Percentiles rank a stretch among this genome's conserved stretches.
These are phyloP conservation scores for Thraustotheca clavata DNA, from an alignment of 352 stramenopile species.

Conservation along the genomic window DNA sequence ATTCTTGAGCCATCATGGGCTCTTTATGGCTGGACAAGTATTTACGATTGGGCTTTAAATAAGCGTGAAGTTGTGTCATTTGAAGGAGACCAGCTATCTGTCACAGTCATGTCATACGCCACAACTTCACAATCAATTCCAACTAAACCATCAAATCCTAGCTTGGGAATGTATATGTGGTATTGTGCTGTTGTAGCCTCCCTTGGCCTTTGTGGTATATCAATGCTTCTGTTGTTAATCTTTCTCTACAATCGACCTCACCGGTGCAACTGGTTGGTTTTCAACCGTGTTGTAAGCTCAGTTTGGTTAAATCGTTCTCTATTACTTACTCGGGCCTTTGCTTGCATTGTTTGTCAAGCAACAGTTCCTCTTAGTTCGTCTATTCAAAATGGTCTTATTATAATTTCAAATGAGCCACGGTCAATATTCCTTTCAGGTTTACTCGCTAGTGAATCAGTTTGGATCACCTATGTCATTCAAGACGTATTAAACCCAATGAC, in stretches of 20 bases:
- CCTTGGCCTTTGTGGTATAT: neutral
- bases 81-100: neutral
- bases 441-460: neutral
- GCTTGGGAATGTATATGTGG: conserved; percentile 5
- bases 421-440: neutral
- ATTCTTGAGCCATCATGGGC: conserved; percentile 1
- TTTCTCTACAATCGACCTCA: neutral
- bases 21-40: neutral
- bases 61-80: conserved; percentile 1
- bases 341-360: neutral
- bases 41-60: neutral
- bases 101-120: neutral
- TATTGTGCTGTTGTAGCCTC: neutral
- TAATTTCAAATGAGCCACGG: neutral
- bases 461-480: conserved; percentile 4
- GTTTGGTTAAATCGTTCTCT: neutral
- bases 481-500: neutral
- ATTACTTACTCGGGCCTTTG: neutral
- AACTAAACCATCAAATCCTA: no score
- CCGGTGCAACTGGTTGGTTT: neutral
- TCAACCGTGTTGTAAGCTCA: neutral
- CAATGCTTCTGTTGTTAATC: neutral
- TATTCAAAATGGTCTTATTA: neutral
- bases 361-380: neutral
- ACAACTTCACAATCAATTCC: neutral